Evolutionary conservation across 371 early-diverging fungal species (phyloP).

Genomic region (Zychaea mexicana): DNA sequence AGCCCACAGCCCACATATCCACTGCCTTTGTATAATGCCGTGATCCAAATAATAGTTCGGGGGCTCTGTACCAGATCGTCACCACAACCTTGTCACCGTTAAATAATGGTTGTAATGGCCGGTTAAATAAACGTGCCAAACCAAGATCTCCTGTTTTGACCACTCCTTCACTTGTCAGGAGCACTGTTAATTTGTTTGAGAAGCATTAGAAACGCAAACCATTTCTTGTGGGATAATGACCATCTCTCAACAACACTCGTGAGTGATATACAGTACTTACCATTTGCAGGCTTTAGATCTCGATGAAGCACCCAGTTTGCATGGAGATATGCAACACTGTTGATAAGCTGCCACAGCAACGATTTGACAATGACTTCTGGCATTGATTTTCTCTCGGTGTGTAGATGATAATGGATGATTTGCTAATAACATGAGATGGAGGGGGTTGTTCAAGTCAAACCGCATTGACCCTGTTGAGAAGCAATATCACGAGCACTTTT

Average conservation of each 20-base stretch:
- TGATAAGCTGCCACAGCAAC: conserved; percentile 88
- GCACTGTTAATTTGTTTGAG: conserved; percentile 58
- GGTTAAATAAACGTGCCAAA: conserved; percentile 82
- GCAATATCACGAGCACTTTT: neutral
- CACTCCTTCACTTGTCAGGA: conserved; percentile 83
- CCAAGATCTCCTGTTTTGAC: conserved; percentile 93
- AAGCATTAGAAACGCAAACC: no score
- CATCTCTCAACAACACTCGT: no score
- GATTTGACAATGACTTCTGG: conserved; percentile 86
- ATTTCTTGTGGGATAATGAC: no score
- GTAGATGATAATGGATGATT: conserved; percentile 84
- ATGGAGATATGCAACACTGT: conserved; percentile 90
- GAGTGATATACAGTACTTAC: conserved; percentile 20
- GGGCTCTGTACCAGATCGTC: conserved; percentile 98
- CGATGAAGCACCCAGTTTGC: conserved; percentile 93
- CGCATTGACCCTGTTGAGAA: neutral
- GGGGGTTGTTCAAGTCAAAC: neutral
- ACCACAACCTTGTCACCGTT: conserved; percentile 95
- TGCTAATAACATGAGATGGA: conserved; percentile 48
- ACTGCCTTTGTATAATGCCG: conserved; percentile 93
- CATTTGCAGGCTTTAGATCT: conserved; percentile 92
- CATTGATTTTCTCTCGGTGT: conserved; percentile 75
- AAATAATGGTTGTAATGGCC: conserved; percentile 82
- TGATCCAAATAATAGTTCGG: conserved; percentile 92
- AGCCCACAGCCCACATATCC: conserved; percentile 96